Evolutionary conservation across 305 asterid species (phyloP), one percentile per base, ranked within the genome.

Genomic region (Rubia occidens): DNA sequence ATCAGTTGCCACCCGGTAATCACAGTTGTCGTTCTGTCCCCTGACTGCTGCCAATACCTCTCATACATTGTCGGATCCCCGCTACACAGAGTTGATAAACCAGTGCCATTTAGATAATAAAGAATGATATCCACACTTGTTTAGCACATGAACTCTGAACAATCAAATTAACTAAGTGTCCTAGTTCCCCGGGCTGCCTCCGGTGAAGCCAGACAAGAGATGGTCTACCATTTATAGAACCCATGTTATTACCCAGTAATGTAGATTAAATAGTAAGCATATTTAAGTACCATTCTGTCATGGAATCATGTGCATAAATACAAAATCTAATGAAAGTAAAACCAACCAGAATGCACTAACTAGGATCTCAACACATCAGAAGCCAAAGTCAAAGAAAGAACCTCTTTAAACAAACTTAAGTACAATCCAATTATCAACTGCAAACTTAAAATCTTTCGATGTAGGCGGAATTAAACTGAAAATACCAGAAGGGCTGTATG

Each of bases 1-100:
- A 93, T 86, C 74, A 87, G 88, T 78, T 86, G 90, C 96, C 96
- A 87, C 15, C 98, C 98, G 4, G 88, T 81, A 64, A 93, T 87
- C 71, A 87, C 80, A 29, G 86, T 79, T 0, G 90, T 79, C 2
- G 95, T 73, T 71, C 71, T 82, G 56, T 93, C 96, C 60, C 96
- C 97, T 76, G 78, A 64, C 75, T 75, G 79, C 47, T 81, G 80
- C 98, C 98, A 93, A 68, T 90, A 93, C 29, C 55, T 81, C 82
- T 86, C 94, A 67, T 92, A 92, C 96, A 92, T 92, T 11, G 96
- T 89, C 9, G 98, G 98, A 78, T 92, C 98, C 6, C 98, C 97
- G 56, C 97, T 92, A 79, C 72, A 80, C 32, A 29, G 32, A 29
- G 32, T 2, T n/a, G n/a, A 29, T 29, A 20, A 56, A 5, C 17